These are phyloP conservation scores for Termitomyces sp. DNA, from an alignment of 768 basidiomycete genomes.

Conservation along the genomic window DNA sequence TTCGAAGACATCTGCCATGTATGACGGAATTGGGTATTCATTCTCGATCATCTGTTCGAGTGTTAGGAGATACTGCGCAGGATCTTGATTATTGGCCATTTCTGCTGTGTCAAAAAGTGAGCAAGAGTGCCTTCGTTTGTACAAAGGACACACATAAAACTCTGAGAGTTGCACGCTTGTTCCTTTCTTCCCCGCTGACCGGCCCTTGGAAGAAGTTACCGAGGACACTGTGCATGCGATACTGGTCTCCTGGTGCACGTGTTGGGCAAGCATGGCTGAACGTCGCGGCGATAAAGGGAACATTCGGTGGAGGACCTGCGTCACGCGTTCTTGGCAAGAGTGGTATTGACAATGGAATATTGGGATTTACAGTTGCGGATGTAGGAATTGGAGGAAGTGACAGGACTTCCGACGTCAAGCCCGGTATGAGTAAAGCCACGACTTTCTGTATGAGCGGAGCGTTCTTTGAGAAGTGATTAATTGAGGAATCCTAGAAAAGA, in stretches of 20 bases:
- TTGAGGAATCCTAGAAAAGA: background rate
- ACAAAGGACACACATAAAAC: constrained; percentile 27
- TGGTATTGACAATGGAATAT: constrained; percentile 39
- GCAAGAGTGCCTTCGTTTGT: background rate
- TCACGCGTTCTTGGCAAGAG: constrained; percentile 22
- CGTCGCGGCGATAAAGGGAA: constrained; percentile 68
- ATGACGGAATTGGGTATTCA: constrained; percentile 86
- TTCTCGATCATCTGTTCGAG: constrained; percentile 91
- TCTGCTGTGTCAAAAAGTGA: constrained; percentile 41
- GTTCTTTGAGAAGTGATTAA: constrained; percentile 44
- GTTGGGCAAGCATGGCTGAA: constrained; percentile 96
- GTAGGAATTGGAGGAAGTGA: constrained; percentile 68
- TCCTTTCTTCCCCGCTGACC: constrained; percentile 76
- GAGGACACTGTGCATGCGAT: constrained; percentile 80
- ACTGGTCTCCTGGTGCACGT: constrained; percentile 84
- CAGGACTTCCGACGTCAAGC: constrained; percentile 72
- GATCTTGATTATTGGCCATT: constrained; percentile 54
- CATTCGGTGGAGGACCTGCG: constrained; percentile 25
- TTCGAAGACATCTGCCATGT: constrained; percentile 68
- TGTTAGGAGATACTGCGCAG: constrained; percentile 68
- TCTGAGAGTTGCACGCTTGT: constrained; percentile 45
- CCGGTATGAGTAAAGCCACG: constrained; percentile 80
- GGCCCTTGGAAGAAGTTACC: constrained; percentile 80
- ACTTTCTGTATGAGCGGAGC: constrained; percentile 69
- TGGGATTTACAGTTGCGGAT: constrained; percentile 51